Evolutionary conservation across 2,329 filamentous ascomycete species (phyloP).

Genomic region (Colletotrichum phormii): DNA sequence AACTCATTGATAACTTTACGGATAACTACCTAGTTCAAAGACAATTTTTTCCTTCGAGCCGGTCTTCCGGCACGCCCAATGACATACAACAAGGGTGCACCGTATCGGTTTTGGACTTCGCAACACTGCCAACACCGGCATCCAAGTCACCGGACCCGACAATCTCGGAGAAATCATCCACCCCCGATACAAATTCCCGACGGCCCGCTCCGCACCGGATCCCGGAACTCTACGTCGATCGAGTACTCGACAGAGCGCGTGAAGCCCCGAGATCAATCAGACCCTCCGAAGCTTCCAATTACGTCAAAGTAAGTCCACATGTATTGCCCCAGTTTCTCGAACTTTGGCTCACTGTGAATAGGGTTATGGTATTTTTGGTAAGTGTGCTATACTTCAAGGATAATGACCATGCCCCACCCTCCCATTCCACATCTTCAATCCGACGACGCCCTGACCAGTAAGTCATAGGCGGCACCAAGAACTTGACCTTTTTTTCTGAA

Average conservation of each 20-base stretch:
- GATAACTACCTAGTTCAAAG: conserved; percentile 10
- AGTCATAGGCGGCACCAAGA: conserved; percentile 32
- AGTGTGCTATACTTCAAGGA: conserved; percentile 33
- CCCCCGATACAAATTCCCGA: neutral
- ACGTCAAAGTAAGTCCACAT: conserved; percentile 40
- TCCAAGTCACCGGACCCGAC: neutral
- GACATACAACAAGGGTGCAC: neutral
- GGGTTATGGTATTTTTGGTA: conserved; percentile 45
- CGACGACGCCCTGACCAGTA: neutral
- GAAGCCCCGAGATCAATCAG: conserved; percentile 29
- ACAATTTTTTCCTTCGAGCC: conserved; percentile 29
- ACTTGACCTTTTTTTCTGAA: conserved; percentile 46
- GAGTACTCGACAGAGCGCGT: conserved; percentile 38
- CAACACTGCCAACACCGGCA: neutral
- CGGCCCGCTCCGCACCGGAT: conserved; percentile 22
- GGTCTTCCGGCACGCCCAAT: neutral
- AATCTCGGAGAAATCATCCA: neutral
- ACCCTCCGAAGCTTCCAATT: conserved; percentile 30
- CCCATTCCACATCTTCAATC: no score
- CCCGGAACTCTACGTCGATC: conserved; percentile 44
- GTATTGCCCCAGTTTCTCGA: neutral
- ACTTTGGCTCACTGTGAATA: conserved; percentile 21
- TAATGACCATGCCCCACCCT: neutral
- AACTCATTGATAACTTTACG: neutral
- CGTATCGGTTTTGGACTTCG: conserved; percentile 29